Conservation (phyloP, 164 flowering plant species). For the Berberis vulgaris region DNA sequence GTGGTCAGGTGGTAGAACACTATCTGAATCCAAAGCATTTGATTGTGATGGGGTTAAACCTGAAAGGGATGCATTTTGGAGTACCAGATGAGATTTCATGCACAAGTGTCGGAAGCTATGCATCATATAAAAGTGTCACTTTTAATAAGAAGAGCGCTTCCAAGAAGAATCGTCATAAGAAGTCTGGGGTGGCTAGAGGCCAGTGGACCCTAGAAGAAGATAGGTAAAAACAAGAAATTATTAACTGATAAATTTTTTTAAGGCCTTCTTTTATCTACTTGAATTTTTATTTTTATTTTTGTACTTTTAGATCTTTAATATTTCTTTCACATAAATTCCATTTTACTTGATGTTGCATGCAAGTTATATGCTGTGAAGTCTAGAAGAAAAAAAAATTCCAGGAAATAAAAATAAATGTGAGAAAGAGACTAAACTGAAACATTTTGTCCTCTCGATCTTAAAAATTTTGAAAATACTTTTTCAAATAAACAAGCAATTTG, state of each 20-base stretch:
- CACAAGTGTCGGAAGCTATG: constrained; percentile 21
- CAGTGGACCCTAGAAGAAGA: constrained; percentile 81
- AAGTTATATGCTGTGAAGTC: too few species aligned
- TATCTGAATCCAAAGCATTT: constrained; percentile 1
- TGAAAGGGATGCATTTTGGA: constrained; percentile 22
- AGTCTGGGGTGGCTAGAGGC: constrained; percentile 44
- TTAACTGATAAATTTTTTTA: not conserved
- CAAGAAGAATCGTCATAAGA: constrained; percentile 18
- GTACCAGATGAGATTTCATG: constrained; percentile 42
- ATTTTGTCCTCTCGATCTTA: too few species aligned
- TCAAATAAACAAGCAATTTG: too few species aligned
- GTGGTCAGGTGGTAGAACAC: constrained; percentile 3
- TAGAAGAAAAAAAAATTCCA: too few species aligned
- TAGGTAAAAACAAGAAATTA: constrained; percentile 25
- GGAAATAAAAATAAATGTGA: too few species aligned
- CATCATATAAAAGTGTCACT: constrained; percentile 9
- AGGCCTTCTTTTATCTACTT: not conserved
- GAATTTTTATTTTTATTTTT: not conserved
- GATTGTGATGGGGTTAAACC: constrained; percentile 7
- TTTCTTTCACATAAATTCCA: not conserved
- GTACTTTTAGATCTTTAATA: not conserved
- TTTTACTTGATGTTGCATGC: too few species aligned
- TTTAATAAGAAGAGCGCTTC: constrained; percentile 10
- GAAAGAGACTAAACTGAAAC: too few species aligned
- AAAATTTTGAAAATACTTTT: too few species aligned